Evolutionary conservation across 2,329 filamentous ascomycete genomes (phyloP).

Genomic region (Stemphylium beticola): DNA sequence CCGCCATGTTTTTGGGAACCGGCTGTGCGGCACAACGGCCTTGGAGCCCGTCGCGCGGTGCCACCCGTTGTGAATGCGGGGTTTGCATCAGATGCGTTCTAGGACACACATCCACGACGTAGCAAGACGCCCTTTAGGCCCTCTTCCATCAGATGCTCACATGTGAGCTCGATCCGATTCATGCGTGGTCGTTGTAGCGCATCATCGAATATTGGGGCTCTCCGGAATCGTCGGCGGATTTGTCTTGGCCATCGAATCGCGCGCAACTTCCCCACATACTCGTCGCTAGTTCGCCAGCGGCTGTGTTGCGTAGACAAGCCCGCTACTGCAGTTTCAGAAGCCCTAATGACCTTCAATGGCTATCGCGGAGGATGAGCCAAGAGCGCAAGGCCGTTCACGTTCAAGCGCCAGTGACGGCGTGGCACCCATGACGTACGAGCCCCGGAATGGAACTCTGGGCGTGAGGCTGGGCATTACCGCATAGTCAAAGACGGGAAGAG

Average conservation of each 20-base stretch:
- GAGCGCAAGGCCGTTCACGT: constrained; percentile 10
- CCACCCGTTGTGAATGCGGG: constrained; percentile 2
- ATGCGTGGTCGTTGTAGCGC: constrained; percentile 3
- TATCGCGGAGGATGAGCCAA: constrained; percentile 23
- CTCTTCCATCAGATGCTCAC: constrained; percentile 1
- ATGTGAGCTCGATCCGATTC: constrained; percentile 6
- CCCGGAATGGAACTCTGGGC: constrained; percentile 26
- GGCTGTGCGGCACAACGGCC: constrained; percentile 11
- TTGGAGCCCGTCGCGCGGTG: constrained; percentile 1
- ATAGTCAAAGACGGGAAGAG: constrained; percentile 17
- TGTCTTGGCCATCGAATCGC: constrained; percentile 25
- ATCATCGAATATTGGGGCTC: constrained; percentile 3
- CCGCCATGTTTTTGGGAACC: background rate
- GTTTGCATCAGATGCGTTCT: constrained; percentile 5
- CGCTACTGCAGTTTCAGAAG: constrained; percentile 22
- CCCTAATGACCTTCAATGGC: constrained; percentile 21
- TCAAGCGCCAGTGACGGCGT: constrained; percentile 23
- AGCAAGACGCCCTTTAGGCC: background rate
- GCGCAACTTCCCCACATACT: constrained; percentile 27
- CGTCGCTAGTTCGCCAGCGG: constrained; percentile 20
- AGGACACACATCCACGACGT: background rate
- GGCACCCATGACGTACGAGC: constrained; percentile 32
- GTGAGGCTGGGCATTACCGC: constrained; percentile 32
- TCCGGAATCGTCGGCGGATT: constrained; percentile 7
- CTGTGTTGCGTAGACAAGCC: constrained; percentile 26